Evolutionary conservation across 352 stramenopile genomes (phyloP).

Genomic region (Pythium myriotylum): DNA sequence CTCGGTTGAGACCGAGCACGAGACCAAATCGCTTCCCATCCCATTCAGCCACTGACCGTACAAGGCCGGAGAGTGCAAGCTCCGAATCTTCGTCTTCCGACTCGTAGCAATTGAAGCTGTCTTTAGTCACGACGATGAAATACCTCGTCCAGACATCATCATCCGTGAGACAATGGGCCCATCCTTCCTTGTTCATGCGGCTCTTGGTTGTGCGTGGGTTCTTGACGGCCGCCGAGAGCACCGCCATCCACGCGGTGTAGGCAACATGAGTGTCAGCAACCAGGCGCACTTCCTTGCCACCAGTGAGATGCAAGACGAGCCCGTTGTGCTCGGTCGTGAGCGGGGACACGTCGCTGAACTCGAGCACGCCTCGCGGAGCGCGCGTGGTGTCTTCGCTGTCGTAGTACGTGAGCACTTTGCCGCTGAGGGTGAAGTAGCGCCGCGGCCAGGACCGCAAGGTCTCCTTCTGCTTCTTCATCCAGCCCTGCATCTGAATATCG

Average conservation of each 20-base stretch:
- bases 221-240: constrained; percentile 69
- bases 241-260: constrained; percentile 76
- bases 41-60: constrained; percentile 72
- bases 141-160: constrained; percentile 75
- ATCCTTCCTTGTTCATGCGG: constrained; percentile 68
- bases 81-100: constrained; percentile 71
- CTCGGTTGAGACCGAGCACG: constrained; percentile 66
- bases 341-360: constrained; percentile 69
- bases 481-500: constrained; percentile 80
- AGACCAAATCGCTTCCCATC: constrained; percentile 78
- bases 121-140: constrained; percentile 75
- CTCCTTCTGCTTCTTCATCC: constrained; percentile 87
- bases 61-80: constrained; percentile 62
- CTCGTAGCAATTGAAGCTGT: constrained; percentile 81
- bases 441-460: constrained; percentile 68
- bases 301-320: constrained; percentile 63
- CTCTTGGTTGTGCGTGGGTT: constrained; percentile 49
- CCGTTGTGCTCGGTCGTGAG: constrained; percentile 80
- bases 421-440: constrained; percentile 75
- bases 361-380: constrained; percentile 59
- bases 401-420: constrained; percentile 77
- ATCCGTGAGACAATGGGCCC: constrained; percentile 75
- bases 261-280: constrained; percentile 81
- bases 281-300: constrained; percentile 72
- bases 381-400: constrained; percentile 76